Evolutionary conservation across 2,329 filamentous ascomycete species (phyloP).

Genomic region (Pestalotiopsis sp.): DNA sequence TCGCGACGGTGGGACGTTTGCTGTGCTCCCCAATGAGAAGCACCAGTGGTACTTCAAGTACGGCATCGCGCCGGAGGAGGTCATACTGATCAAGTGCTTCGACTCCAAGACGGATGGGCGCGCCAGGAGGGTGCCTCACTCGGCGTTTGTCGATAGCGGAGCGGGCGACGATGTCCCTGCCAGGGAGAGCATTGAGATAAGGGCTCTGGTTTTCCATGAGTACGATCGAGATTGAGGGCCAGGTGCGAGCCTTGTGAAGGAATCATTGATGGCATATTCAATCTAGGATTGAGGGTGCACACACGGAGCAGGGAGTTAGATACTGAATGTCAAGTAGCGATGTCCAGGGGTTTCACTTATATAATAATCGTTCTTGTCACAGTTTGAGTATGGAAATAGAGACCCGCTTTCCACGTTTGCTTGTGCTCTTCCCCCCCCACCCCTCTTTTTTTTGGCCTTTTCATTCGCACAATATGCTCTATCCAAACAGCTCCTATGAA

Average conservation of each 20-base stretch:
- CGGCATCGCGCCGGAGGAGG: slow-evolving; percentile 51
- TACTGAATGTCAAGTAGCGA: no score
- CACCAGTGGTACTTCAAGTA: slow-evolving; percentile 55
- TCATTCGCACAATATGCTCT: no score
- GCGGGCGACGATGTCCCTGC: slow-evolving; percentile 40
- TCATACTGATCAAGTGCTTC: slow-evolving; percentile 61
- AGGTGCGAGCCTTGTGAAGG: neutral
- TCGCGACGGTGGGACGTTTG: slow-evolving; percentile 48
- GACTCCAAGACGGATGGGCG: slow-evolving; percentile 56
- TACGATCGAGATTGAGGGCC: slow-evolving; percentile 28
- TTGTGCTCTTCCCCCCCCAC: no score
- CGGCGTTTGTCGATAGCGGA: slow-evolving; percentile 50
- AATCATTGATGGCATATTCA: neutral
- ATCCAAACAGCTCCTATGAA: no score
- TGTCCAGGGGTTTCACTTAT: no score
- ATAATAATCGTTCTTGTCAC: no score
- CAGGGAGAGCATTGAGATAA: slow-evolving; percentile 61
- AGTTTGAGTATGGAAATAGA: no score
- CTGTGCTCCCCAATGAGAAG: slow-evolving; percentile 37
- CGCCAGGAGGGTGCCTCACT: slow-evolving; percentile 53
- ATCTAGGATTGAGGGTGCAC: neutral
- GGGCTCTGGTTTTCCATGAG: slow-evolving; percentile 51
- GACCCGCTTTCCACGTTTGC: no score
- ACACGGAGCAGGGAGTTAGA: neutral
- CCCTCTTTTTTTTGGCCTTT: no score